These are phyloP conservation scores for Tillandsia leiboldiana DNA, from an alignment of 176 grass and related monocot species.

Conservation along the genomic window DNA sequence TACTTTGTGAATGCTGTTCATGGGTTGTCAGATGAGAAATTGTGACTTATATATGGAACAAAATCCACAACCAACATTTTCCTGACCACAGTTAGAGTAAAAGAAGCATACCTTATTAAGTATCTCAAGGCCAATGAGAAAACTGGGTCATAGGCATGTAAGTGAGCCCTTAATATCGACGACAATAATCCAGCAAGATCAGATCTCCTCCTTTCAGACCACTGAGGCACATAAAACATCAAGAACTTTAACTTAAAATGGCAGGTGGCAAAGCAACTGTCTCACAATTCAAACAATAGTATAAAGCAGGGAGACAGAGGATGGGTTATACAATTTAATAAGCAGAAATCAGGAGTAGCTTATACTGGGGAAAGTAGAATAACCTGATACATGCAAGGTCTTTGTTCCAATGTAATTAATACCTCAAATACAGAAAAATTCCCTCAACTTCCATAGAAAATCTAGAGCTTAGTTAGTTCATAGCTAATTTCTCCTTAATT, in stretches of 20 bases:
- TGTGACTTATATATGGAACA: constrained; percentile 17
- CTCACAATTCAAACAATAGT: background rate
- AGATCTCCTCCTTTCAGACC: constrained; percentile 76
- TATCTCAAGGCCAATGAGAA: constrained; percentile 86
- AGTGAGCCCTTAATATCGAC: constrained; percentile 81
- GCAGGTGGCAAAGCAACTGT: background rate
- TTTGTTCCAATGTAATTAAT: too few relatives aligned
- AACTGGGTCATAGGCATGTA: constrained; percentile 94
- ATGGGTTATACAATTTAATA: constrained; percentile 22
- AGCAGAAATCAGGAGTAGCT: background rate
- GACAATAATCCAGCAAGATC: constrained; percentile 87
- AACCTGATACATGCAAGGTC: too few relatives aligned
- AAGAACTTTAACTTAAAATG: constrained; percentile 11
- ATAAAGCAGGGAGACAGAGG: background rate
- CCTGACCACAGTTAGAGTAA: constrained; percentile 10
- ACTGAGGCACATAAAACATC: constrained; percentile 41
- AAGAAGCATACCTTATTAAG: constrained; percentile 68
- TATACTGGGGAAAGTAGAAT: too few relatives aligned
- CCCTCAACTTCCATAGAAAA: too few relatives aligned
- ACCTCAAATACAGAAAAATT: too few relatives aligned
- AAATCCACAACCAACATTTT: constrained; percentile 3
- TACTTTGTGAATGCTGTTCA: constrained; percentile 85
- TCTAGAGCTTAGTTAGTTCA: too few relatives aligned
- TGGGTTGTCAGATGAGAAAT: constrained; percentile 16
- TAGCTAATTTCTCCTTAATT: too few relatives aligned